phyloP scores from a whole-genome alignment of 2,329 filamentous ascomycete species.

The Nigrospora oryzae region DNA sequence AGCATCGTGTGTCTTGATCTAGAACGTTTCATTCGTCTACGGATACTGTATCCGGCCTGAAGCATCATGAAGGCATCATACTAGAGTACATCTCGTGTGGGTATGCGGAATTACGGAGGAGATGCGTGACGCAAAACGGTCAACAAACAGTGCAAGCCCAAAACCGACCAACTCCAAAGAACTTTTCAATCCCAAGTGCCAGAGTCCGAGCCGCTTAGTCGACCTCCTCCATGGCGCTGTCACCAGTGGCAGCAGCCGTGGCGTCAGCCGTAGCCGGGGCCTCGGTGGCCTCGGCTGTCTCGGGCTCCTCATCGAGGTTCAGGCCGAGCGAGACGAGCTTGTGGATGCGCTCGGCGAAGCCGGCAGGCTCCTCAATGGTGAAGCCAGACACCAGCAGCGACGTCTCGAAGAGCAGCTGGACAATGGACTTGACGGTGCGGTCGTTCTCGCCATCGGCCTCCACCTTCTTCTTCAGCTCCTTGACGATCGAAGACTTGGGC shows the following conservation, averaged over 20 bases:
- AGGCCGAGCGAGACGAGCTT: constrained; percentile 97
- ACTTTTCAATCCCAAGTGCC: constrained; percentile 28
- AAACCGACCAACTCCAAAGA: constrained; percentile 31
- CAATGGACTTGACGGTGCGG: constrained; percentile 98
- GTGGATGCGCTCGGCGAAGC: constrained; percentile 98
- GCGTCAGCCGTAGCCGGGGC: constrained; percentile 46
- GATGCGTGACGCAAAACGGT: constrained; percentile 16
- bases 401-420: constrained; percentile 97
- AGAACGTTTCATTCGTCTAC: constrained; percentile 18
- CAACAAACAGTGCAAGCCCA: constrained; percentile 22
- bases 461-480: constrained; percentile 99
- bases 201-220: constrained; percentile 55
- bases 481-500: constrained; percentile 94
- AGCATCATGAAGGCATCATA: constrained; percentile 19
- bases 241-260: constrained; percentile 58
- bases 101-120: constrained; percentile 21
- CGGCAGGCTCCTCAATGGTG: constrained; percentile 97
- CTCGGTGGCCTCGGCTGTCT: constrained; percentile 44
- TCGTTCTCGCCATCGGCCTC: constrained; percentile 96
- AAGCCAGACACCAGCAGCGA: constrained; percentile 97
- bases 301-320: constrained; percentile 92
- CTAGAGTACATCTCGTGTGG: constrained; percentile 22
- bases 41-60: constrained; percentile 17
- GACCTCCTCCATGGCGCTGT: constrained; percentile 99
- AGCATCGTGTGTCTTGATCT: neutral